phyloP scores from a whole-genome alignment of 148 eudicot genomes.

The Rhododendron vialii region DNA sequence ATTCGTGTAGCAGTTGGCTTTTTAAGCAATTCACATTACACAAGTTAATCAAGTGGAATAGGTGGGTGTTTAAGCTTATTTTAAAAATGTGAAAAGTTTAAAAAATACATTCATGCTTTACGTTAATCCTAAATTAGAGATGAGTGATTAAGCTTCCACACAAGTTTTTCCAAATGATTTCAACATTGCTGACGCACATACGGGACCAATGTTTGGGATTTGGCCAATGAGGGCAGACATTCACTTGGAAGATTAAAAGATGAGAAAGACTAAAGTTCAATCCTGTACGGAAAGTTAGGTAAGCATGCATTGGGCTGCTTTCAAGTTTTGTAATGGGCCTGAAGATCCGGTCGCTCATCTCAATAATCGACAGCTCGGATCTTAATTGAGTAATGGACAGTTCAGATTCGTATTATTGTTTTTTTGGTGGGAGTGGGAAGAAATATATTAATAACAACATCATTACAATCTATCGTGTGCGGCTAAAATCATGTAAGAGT shows the following conservation, averaged over 20 bases:
- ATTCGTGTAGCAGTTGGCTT: background rate
- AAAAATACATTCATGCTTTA: background rate
- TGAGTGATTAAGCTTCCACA: background rate
- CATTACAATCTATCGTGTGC: no score
- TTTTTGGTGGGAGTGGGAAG: no score
- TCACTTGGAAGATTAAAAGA: background rate
- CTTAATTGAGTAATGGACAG: no score
- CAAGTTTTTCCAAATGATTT: background rate
- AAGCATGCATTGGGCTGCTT: background rate
- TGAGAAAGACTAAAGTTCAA: background rate
- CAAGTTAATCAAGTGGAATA: background rate
- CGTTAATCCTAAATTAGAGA: background rate
- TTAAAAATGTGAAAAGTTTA: background rate
- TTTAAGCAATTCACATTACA: background rate
- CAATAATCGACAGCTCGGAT: no score
- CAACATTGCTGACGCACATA: background rate
- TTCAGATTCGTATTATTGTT: no score
- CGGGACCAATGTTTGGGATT: background rate
- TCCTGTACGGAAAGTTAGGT: background rate
- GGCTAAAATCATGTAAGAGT: no score
- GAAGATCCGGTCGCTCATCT: no score
- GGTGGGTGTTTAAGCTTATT: background rate
- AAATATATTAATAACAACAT: no score
- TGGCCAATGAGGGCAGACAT: background rate
- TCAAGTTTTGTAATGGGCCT: no score